phyloP scores from a whole-genome alignment of 345 rosid species.

The Boechera stricta region DNA sequence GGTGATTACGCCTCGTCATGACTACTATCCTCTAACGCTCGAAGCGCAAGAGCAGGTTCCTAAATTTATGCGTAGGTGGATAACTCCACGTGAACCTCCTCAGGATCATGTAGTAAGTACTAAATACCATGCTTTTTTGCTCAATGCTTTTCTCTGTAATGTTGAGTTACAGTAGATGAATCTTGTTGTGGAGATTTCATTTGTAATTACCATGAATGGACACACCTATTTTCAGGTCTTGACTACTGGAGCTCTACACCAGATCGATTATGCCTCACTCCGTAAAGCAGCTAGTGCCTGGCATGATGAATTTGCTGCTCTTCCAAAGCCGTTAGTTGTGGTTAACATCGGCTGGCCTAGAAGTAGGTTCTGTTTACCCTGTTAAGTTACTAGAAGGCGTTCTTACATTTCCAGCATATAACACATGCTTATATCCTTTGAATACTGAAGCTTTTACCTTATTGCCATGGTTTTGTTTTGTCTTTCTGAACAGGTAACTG shows the following conservation, averaged over 20 bases:
- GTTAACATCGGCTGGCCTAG: slow-evolving; percentile 94
- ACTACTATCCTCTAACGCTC: slow-evolving; percentile 85
- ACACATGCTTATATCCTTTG: background rate
- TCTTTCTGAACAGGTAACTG: slow-evolving; percentile 61
- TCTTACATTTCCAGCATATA: slow-evolving; percentile 11
- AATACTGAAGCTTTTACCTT: slow-evolving; percentile 14
- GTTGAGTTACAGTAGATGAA: slow-evolving; percentile 11
- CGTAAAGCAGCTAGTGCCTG: slow-evolving; percentile 87
- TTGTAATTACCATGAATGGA: slow-evolving; percentile 12
- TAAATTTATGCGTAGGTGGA: slow-evolving; percentile 73
- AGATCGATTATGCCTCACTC: slow-evolving; percentile 80
- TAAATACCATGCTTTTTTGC: slow-evolving; percentile 40
- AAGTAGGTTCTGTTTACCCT: slow-evolving; percentile 52
- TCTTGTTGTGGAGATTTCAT: slow-evolving; percentile 22
- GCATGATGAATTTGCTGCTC: slow-evolving; percentile 91
- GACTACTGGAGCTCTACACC: slow-evolving; percentile 89
- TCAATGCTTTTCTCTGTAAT: background rate
- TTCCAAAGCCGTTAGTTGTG: slow-evolving; percentile 89
- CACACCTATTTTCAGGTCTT: slow-evolving; percentile 63
- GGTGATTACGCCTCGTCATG: slow-evolving; percentile 92
- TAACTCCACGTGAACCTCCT: slow-evolving; percentile 84
- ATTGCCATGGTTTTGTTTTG: background rate
- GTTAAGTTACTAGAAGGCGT: slow-evolving; percentile 14
- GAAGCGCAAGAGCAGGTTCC: slow-evolving; percentile 85
- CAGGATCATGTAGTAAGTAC: slow-evolving; percentile 71